Percentiles rank a stretch among this genome's conserved stretches.
Evolutionary conservation across 164 flowering plant species (phyloP).

Genomic region (Sextonia rubra): DNA sequence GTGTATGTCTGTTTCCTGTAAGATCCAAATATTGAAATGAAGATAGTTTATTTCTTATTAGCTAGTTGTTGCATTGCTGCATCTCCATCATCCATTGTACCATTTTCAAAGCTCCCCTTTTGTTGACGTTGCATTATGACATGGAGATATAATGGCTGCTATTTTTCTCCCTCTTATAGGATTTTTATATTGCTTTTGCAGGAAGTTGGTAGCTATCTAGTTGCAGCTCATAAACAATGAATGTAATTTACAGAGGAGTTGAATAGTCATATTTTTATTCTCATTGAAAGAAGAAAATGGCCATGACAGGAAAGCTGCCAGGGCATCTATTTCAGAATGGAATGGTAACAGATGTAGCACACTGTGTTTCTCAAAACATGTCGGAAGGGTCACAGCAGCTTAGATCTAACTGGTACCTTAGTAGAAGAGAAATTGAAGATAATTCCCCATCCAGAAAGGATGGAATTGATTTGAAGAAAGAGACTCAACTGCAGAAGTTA

Average conservation of each 20-base stretch:
- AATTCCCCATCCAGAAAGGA: constrained; percentile 68
- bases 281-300: constrained; percentile 12
- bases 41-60: background rate
- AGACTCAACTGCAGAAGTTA: constrained; percentile 38
- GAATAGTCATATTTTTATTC: background rate
- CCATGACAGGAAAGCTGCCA: constrained; percentile 24
- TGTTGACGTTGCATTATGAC: background rate
- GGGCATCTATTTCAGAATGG: constrained; percentile 18
- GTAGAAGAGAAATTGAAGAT: constrained; percentile 45
- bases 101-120: background rate
- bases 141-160: background rate
- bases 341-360: constrained; percentile 7
- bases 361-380: background rate
- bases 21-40: background rate
- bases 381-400: constrained; percentile 20
- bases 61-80: background rate
- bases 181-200: constrained; percentile 6
- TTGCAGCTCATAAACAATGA: background rate
- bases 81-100: background rate
- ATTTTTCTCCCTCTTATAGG: background rate
- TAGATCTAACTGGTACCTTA: constrained; percentile 46
- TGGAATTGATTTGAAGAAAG: constrained; percentile 42
- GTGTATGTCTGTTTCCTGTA: too few relatives aligned
- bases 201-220: constrained; percentile 1
- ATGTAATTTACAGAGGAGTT: background rate